Evolutionary conservation across 352 stramenopile genomes (phyloP).

Genomic region (Globisporangium camurandrum): DNA sequence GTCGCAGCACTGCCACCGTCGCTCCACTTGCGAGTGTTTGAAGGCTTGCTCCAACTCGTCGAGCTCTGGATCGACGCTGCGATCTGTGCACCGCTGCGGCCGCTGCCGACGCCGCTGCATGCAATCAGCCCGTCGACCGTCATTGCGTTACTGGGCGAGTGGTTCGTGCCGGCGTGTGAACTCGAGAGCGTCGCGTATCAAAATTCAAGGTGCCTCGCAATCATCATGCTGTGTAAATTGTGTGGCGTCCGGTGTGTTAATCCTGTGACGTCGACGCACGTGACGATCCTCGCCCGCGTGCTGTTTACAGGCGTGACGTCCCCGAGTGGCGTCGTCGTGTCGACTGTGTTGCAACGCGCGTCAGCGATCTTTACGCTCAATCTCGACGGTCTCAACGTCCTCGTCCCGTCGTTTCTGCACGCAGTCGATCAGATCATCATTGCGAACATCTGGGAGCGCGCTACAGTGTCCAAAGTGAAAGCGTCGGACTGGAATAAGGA

Average conservation of each 20-base stretch:
- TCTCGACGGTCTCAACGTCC: conserved; percentile 63
- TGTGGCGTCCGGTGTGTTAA: conserved; percentile 65
- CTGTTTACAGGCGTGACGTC: conserved; percentile 77
- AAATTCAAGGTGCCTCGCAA: conserved; percentile 67
- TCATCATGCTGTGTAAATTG: conserved; percentile 74
- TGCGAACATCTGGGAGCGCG: conserved; percentile 66
- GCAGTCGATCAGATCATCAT: conserved; percentile 80
- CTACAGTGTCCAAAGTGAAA: conserved; percentile 59
- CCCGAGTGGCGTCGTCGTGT: conserved; percentile 63
- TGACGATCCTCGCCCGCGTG: conserved; percentile 54
- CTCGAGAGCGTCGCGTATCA: conserved; percentile 59
- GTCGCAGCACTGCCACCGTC: conserved; percentile 53
- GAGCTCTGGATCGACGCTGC: conserved; percentile 75
- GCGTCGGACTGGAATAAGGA: conserved; percentile 79
- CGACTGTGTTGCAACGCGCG: conserved; percentile 69
- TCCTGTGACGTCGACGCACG: conserved; percentile 46
- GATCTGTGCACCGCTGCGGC: conserved; percentile 58
- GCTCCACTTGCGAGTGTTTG: conserved; percentile 64
- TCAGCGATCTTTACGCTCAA: conserved; percentile 75
- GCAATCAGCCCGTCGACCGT: conserved; percentile 78
- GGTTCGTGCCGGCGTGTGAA: conserved; percentile 82
- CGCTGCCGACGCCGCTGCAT: conserved; percentile 42
- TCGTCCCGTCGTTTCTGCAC: conserved; percentile 77
- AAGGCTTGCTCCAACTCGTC: conserved; percentile 67
- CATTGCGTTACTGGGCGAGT: conserved; percentile 79